Percentiles rank a stretch among this genome's conserved stretches.
Evolutionary conservation across 2,329 filamentous ascomycete genomes (phyloP).

Genomic region (Cytospora paraplurivora): DNA sequence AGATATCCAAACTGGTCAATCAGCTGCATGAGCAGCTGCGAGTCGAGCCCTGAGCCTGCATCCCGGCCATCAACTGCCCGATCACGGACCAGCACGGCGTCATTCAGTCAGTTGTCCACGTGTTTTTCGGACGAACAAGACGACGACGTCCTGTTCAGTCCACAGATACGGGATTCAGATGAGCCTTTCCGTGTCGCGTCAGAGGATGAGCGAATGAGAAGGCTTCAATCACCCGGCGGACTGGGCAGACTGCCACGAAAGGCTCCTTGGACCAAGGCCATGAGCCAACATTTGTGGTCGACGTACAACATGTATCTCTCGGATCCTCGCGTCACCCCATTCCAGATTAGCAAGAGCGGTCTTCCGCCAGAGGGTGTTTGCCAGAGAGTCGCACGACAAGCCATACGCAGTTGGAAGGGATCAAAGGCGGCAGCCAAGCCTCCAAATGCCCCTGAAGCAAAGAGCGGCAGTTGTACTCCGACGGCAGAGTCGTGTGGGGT

Average conservation of each 20-base stretch:
- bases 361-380: conserved; percentile 68
- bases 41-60: conserved; percentile 61
- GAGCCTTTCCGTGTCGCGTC: conserved; percentile 28
- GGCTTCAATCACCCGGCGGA: conserved; percentile 16
- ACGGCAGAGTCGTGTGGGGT: conserved; percentile 50
- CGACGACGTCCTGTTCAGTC: conserved; percentile 56
- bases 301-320: conserved; percentile 66
- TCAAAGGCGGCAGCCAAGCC: conserved; percentile 46
- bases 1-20: conserved; percentile 62
- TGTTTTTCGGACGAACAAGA: conserved; percentile 60
- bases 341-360: conserved; percentile 63
- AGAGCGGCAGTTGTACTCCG: conserved; percentile 59
- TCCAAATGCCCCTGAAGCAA: conserved; percentile 32
- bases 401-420: conserved; percentile 68
- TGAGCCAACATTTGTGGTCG: conserved; percentile 67
- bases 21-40: conserved; percentile 59
- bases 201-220: conserved; percentile 14
- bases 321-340: conserved; percentile 68
- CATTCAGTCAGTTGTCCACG: conserved; percentile 58
- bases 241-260: conserved; percentile 44
- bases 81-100: conserved; percentile 59
- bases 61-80: conserved; percentile 61
- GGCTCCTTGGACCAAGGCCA: conserved; percentile 64
- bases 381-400: conserved; percentile 64
- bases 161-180: conserved; percentile 47